Evolutionary conservation across 768 basidiomycete species (phyloP).

Genomic region (Leccinum sublutescens): DNA sequence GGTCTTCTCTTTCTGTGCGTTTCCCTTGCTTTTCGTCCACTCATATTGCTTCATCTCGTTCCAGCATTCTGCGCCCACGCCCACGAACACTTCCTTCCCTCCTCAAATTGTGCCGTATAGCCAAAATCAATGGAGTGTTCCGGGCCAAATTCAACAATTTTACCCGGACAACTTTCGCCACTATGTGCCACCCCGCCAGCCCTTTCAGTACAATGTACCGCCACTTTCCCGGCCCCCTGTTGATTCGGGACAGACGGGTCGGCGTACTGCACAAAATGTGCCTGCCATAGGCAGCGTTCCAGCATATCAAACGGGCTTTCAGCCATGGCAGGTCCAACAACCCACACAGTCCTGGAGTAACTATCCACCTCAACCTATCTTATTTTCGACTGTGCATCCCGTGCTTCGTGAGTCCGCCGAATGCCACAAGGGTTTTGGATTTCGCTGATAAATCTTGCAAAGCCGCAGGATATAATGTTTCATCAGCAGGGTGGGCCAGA

Average conservation of each 20-base stretch:
- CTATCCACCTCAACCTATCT: conserved; percentile 5
- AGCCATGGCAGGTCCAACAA: conserved; percentile 9
- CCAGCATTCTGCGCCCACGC: conserved; percentile 10
- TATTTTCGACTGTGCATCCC: not conserved
- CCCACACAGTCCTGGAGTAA: conserved; percentile 8
- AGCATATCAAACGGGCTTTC: conserved; percentile 4
- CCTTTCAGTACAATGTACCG: not conserved
- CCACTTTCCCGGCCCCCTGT: conserved; percentile 2
- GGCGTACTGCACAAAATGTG: conserved; percentile 14
- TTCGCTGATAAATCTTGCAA: not conserved
- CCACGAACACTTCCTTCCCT: not conserved
- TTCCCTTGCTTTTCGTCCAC: not conserved
- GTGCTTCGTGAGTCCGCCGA: conserved; percentile 10
- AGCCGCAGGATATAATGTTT: conserved; percentile 4
- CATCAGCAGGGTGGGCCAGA: conserved; percentile 1
- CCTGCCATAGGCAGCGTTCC: conserved; percentile 3
- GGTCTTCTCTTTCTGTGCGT: conserved; percentile 15
- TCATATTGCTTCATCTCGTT: conserved; percentile 7
- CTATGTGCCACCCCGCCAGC: conserved; percentile 4
- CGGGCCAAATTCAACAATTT: conserved; percentile 1
- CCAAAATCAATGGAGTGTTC: not conserved
- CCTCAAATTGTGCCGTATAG: conserved; percentile 14
- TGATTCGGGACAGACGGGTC: conserved; percentile 7
- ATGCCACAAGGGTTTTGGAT: not conserved
- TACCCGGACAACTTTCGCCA: not conserved